Evolutionary conservation across 345 rosid species (phyloP).

Genomic region (Melaleuca quinquenervia): DNA sequence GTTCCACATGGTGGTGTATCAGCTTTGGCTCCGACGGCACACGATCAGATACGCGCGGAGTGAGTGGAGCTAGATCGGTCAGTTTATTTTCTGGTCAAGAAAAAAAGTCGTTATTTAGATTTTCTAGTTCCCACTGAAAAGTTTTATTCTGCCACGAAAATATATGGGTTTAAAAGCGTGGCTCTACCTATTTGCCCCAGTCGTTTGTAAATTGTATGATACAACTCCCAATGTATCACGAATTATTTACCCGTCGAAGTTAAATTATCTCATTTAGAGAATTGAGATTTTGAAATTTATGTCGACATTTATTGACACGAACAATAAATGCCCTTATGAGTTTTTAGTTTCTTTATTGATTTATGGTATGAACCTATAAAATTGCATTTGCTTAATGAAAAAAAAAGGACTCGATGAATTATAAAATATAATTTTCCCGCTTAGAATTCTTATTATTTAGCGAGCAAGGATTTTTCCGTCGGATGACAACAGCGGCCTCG

Average conservation of each 20-base stretch:
- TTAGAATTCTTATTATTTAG: neutral
- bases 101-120: neutral
- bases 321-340: neutral
- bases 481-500: neutral
- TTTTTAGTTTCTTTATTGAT: neutral
- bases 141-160: neutral
- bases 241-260: neutral
- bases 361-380: neutral
- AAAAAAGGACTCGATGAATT: neutral
- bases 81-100: neutral
- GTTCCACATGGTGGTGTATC: conserved; percentile 42
- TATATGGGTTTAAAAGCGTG: neutral
- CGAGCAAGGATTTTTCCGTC: neutral
- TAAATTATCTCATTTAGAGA: neutral
- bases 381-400: neutral
- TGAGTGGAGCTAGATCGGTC: neutral
- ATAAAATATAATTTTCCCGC: neutral
- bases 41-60: conserved; percentile 36
- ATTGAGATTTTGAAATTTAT: neutral
- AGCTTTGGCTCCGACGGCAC: conserved; percentile 56
- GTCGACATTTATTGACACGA: neutral
- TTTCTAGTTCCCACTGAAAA: neutral
- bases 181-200: neutral
- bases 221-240: neutral
- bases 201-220: neutral